Evolutionary conservation across 2,329 filamentous ascomycete species (phyloP), one percentile per base, ranked within the genome.

Genomic region (Malbranchea zuffiana): DNA sequence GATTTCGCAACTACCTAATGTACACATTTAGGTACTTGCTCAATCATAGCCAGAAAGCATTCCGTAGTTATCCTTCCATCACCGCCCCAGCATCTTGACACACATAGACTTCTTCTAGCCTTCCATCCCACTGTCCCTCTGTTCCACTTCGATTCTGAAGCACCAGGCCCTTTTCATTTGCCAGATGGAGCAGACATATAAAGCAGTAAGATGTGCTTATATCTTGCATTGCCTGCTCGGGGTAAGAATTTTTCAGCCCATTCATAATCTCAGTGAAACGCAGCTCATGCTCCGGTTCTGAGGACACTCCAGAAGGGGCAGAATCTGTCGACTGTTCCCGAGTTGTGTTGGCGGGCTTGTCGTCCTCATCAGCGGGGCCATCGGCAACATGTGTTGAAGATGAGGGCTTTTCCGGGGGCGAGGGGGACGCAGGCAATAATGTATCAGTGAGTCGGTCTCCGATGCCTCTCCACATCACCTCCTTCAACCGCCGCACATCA

Each of bases 201-300:
- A 96, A 98, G 57, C 90, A 93, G 48, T 74, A 81, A 11, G 71
- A 92, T 0, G 90, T 98, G 23, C 86, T 94, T 52, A 98, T 96
- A 60, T 98, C 90, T 43, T 81, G 78, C 76, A 98, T 83, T 42
- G 78, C 75, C 48, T 82, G 72, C 57, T 83, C 82, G 7, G 86
- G 80, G 53, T 98, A 98, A 5, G 94, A 85, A 3, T 70, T 63
- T 55, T 92, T 82, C 31, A 98, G 66, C 44, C 79, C 79, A 55
- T 93, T 92, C 77, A 98, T 92, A 42, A 98, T 78, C 13, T 80
- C 69, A 0, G 87, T 96, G 61, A 98, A 98, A 50, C 81, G 86
- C 47, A 95, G 71, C 3, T 69, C 58, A 44, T 64, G 62, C 10
- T 73, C 69, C 23, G 34, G 15, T 7, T 36, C 37, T 12, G 29